Evolutionary conservation across 129 eudicot species (phyloP), one percentile per base, ranked within the genome.

Genomic region (Escallonia herrerae): DNA sequence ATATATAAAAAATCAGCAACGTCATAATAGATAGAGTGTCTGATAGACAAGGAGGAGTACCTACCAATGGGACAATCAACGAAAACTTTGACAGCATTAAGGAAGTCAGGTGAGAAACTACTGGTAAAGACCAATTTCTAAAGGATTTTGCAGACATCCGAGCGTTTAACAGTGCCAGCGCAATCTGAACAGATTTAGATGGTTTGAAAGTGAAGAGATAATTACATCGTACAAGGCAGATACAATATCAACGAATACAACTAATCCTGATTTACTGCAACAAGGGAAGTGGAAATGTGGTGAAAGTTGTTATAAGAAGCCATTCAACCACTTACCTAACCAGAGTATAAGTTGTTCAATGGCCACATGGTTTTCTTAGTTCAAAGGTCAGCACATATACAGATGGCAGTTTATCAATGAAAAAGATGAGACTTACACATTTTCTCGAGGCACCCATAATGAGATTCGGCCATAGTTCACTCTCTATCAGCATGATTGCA

Each of bases 381-480:
- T 44, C 38, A 47, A 57, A 55, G 14, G 43, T 3, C 11, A 12
- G 47, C 40, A 64, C 40, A 58, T 59, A 56, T 42, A 37, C 2
- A 39, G 13, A 47, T 15, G 8, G 15, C 12, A 41, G 33, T 58
- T 7, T 33, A 33, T 48, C 15, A 33, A 53, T 14, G 41, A 1
- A 59, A 45, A 72, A 53, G 42, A 46, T 7, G 38, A 59, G 40
- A 73, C 91, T 75, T 83, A 88, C 96, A 47, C 96, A 86, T 59
- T 72, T 75, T 74, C 79, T 70, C 12, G 91, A 82, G 50, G 98
- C 89, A 61, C 84, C 69, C 79, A 93, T 80, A 54, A 93, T 63
- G 76, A 93, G 89, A 82, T 88, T 93, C 67, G 98, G 98, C 96
- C 98, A 93, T 41, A 93, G 81, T 81, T 93, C 98, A 81, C 83